phyloP scores from a whole-genome alignment of 2,329 filamentous ascomycete genomes.

The Fusarium equiseti region DNA sequence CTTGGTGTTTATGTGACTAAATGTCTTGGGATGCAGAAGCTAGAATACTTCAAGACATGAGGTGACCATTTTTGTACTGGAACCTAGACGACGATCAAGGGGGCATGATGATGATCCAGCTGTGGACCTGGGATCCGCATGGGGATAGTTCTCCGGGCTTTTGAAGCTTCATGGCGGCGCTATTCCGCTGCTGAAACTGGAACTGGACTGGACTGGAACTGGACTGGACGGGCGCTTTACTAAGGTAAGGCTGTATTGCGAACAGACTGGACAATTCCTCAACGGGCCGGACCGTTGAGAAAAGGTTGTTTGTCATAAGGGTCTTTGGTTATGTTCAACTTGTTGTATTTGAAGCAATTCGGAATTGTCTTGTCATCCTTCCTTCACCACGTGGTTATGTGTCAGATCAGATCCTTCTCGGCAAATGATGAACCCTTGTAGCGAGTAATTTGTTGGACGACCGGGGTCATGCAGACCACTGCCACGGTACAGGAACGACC shows the following conservation, averaged over 20 bases:
- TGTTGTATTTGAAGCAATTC: neutral
- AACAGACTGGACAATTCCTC: neutral
- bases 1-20: neutral
- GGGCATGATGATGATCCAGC: constrained; percentile 4
- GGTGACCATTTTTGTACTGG: neutral
- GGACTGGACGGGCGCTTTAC: neutral
- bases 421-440: constrained; percentile 5
- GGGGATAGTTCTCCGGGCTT: constrained; percentile 21
- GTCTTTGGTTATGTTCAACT: neutral
- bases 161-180: constrained; percentile 10
- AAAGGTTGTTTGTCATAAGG: neutral
- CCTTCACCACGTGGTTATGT: constrained; percentile 15
- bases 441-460: neutral
- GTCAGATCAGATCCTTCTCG: neutral
- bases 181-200: constrained; percentile 17
- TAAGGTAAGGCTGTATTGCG: constrained; percentile 1
- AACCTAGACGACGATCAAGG: constrained; percentile 26
- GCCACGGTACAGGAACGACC: constrained; percentile 2
- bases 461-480: neutral
- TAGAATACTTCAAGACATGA: neutral
- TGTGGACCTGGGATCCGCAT: constrained; percentile 6
- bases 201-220: neutral
- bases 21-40: neutral
- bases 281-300: constrained; percentile 34
- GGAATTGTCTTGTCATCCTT: constrained; percentile 3